phyloP scores from a whole-genome alignment of 2,329 filamentous ascomycete species.

The Rhinocladiella similis region DNA sequence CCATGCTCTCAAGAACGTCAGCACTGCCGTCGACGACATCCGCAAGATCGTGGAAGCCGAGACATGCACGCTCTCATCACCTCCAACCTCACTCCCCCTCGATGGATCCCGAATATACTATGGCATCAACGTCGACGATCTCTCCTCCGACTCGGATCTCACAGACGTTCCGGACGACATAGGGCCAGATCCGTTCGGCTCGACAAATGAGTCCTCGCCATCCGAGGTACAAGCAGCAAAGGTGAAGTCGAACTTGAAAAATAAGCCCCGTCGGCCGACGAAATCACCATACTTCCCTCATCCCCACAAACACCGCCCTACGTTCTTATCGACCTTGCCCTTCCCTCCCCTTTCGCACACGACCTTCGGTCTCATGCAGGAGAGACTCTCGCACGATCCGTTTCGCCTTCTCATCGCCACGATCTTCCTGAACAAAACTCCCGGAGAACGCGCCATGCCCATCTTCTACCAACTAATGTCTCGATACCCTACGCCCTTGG shows the following conservation, averaged over 20 bases:
- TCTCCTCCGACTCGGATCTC: constrained; percentile 38
- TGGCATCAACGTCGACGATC: constrained; percentile 26
- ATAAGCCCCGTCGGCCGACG: constrained; percentile 3
- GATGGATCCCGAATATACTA: constrained; percentile 18
- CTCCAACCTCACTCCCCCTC: constrained; percentile 18
- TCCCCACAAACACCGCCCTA: constrained; percentile 28
- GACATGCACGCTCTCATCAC: constrained; percentile 8
- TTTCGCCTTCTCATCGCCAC: constrained; percentile 81
- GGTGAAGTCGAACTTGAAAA: constrained; percentile 10
- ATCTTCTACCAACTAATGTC: constrained; percentile 69
- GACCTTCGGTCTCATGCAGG: constrained; percentile 79
- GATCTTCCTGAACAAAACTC: constrained; percentile 81
- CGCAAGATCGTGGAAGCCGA: neutral
- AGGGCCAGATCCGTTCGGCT: constrained; percentile 21
- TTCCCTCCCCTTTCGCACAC: constrained; percentile 67
- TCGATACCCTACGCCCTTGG: constrained; percentile 65
- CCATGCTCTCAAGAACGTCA: neutral
- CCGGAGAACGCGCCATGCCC: constrained; percentile 72
- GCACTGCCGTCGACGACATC: neutral
- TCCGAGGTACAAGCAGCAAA: constrained; percentile 18
- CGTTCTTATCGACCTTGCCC: constrained; percentile 47
- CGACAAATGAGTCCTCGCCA: neutral
- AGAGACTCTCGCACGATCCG: constrained; percentile 70
- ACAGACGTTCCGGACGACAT: constrained; percentile 39
- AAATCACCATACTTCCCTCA: constrained; percentile 46